A percentile compares a stretch with the other conserved stretches of the same genome.
Conservation (phyloP, 129 eudicot genomes). For the Kitagawia praeruptora region DNA sequence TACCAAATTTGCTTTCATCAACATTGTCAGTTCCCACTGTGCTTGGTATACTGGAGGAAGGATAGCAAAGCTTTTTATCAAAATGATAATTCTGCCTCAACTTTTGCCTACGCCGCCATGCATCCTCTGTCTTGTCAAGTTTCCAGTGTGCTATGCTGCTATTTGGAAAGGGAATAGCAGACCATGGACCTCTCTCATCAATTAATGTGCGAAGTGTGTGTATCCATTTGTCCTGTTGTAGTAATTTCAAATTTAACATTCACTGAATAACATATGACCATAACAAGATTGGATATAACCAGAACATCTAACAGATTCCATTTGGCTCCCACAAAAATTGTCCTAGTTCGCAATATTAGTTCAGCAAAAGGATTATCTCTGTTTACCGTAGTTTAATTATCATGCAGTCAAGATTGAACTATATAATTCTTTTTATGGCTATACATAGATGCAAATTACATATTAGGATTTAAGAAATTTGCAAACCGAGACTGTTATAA, state of each 20-base stretch:
- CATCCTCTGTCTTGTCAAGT: conserved; percentile 91
- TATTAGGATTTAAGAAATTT: neutral
- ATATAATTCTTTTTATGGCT: neutral
- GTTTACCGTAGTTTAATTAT: neutral
- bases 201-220: conserved; percentile 77
- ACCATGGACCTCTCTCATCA: conserved; percentile 99
- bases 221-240: conserved; percentile 83
- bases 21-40: conserved; percentile 34
- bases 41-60: conserved; percentile 40
- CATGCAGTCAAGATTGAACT: neutral
- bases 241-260: conserved; percentile 1
- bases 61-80: conserved; percentile 78
- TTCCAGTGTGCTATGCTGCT: conserved; percentile 66
- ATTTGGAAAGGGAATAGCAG: conserved; percentile 86
- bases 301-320: neutral
- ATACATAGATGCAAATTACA: neutral
- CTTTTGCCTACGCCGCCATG: conserved; percentile 91
- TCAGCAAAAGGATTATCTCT: neutral
- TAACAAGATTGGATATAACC: neutral
- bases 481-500: neutral
- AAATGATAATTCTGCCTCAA: conserved; percentile 83
- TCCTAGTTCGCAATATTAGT: neutral
- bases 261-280: neutral
- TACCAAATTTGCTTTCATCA: conserved; percentile 49
- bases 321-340: neutral